These are phyloP conservation scores for Choiromyces venosus DNA, from an alignment of 495 filamentous ascomycete species.

Conservation along the genomic window DNA sequence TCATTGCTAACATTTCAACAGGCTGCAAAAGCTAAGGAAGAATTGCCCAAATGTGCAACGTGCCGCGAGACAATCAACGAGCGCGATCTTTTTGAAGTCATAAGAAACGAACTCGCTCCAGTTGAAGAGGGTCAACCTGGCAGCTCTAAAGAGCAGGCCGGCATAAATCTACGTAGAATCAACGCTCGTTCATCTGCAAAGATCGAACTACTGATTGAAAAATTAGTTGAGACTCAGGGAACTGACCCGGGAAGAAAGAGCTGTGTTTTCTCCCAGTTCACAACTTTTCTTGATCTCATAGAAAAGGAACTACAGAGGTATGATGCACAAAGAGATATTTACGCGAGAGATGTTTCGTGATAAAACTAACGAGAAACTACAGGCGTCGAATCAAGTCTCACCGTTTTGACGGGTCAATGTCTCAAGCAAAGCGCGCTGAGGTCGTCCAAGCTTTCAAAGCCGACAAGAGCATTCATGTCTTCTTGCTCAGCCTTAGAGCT, in stretches of 20 bases:
- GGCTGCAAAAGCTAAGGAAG: constrained; percentile 71
- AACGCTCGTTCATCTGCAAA: constrained; percentile 79
- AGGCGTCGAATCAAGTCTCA: constrained; percentile 63
- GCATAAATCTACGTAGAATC: constrained; percentile 68
- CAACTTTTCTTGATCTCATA: constrained; percentile 88
- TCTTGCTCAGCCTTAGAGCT: constrained; percentile 79
- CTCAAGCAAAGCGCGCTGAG: constrained; percentile 72
- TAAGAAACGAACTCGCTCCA: constrained; percentile 52
- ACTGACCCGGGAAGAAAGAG: constrained; percentile 67
- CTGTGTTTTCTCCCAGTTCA: constrained; percentile 94
- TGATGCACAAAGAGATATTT: not conserved
- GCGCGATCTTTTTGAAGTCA: constrained; percentile 84
- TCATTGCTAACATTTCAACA: constrained; percentile 34
- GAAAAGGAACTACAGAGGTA: constrained; percentile 65
- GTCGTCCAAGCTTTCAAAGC: constrained; percentile 67
- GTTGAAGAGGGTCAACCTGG: constrained; percentile 48
- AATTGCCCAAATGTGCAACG: constrained; percentile 74
- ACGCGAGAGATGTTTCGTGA: constrained; percentile 8
- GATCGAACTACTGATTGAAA: constrained; percentile 68
- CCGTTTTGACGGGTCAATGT: constrained; percentile 85
- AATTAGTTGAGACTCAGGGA: constrained; percentile 61
- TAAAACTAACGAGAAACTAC: not conserved
- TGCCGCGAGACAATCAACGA: constrained; percentile 77
- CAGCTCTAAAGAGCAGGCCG: not conserved
- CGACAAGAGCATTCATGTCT: constrained; percentile 52